Evolutionary conservation across 192 early-diverging fungal genomes (phyloP).

Genomic region (Linnemannia exigua): DNA sequence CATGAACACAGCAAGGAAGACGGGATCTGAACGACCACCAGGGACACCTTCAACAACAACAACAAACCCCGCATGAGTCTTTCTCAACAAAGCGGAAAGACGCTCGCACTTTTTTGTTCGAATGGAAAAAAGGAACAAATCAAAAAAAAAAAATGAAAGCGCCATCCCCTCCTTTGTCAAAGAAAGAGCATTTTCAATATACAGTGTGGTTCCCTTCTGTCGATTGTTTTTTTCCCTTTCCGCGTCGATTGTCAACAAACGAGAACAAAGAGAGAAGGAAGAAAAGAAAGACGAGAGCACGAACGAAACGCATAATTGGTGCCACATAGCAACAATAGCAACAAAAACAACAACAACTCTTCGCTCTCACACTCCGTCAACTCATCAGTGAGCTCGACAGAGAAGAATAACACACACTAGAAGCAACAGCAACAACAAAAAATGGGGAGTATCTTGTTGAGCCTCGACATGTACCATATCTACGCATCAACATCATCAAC

Average conservation of each 20-base stretch:
- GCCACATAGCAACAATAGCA: not conserved
- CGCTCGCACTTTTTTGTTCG: not conserved
- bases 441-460: not conserved
- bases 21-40: too few relatives aligned
- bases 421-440: not conserved
- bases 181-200: not conserved
- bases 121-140: not conserved
- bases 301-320: not conserved
- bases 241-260: constrained; percentile 1
- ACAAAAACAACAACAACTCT: not conserved
- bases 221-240: not conserved
- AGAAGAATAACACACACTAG: not conserved
- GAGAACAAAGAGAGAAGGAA: not conserved
- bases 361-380: not conserved
- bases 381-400: not conserved
- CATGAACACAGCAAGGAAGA: not conserved
- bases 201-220: not conserved
- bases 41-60: not conserved
- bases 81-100: not conserved
- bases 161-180: not conserved
- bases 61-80: not conserved
- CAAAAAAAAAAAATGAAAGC: not conserved
- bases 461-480: not conserved
- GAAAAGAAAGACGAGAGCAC: not conserved
- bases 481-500: not conserved